Evolutionary conservation across 75 land plant genomes (phyloP).

Genomic region (Adiantum capillusveneris): DNA sequence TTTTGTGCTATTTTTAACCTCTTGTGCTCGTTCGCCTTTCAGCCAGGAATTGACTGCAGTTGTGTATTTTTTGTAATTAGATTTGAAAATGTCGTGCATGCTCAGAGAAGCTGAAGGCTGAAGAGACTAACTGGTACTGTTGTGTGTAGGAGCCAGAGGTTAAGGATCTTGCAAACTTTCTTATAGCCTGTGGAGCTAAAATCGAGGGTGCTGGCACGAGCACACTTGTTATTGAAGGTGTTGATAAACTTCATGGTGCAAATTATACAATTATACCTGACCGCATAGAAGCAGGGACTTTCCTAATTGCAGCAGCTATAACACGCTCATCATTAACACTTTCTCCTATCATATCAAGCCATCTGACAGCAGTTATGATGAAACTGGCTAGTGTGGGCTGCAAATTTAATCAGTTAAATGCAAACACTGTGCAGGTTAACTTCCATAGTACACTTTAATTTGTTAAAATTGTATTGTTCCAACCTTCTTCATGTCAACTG

Average conservation of each 20-base stretch:
- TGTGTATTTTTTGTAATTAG: neutral
- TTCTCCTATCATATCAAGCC: constrained; percentile 47
- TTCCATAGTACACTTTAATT: neutral
- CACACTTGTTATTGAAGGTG: constrained; percentile 38
- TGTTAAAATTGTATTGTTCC: neutral
- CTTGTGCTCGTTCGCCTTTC: too few relatives aligned
- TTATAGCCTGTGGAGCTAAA: constrained; percentile 54
- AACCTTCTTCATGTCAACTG: neutral
- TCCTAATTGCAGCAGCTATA: constrained; percentile 64
- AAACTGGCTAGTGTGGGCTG: constrained; percentile 51
- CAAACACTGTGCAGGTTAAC: constrained; percentile 35
- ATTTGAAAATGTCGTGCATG: neutral
- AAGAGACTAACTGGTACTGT: neutral
- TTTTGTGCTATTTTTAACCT: too few relatives aligned
- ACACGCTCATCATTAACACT: constrained; percentile 58
- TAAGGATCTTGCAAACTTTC: constrained; percentile 57
- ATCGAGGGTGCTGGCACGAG: constrained; percentile 55
- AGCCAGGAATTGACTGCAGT: too few relatives aligned
- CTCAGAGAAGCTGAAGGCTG: neutral
- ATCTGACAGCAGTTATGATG: constrained; percentile 37
- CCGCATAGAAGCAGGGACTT: constrained; percentile 69
- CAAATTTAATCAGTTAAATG: constrained; percentile 20
- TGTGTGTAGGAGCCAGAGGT: constrained; percentile 79
- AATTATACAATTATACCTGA: constrained; percentile 47
- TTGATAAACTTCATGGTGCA: constrained; percentile 39